These are phyloP conservation scores for Ogataea pini DNA, from an alignment of 805 yeast genomes.

Conservation along the genomic window DNA sequence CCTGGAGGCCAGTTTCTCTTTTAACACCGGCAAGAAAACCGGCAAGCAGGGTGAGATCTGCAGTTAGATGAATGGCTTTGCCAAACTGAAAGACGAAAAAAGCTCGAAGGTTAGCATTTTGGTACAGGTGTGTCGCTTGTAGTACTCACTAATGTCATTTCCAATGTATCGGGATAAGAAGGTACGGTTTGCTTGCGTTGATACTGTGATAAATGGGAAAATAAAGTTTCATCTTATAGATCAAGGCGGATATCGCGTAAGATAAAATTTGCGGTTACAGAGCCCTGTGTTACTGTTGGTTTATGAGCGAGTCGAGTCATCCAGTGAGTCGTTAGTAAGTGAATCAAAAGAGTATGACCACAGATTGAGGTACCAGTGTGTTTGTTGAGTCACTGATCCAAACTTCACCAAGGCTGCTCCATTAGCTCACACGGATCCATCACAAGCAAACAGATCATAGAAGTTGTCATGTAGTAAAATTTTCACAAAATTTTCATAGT, in stretches of 20 bases:
- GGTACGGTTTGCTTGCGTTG: not conserved
- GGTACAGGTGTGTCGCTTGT: not conserved
- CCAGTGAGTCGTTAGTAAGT: no score
- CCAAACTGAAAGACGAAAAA: constrained; percentile 28
- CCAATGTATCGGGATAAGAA: not conserved
- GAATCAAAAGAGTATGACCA: no score
- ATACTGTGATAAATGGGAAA: not conserved
- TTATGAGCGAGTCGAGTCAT: no score
- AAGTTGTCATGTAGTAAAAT: no score
- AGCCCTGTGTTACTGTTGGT: constrained; percentile 6
- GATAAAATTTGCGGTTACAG: constrained; percentile 4
- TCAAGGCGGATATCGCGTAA: not conserved
- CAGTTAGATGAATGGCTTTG: constrained; percentile 55
- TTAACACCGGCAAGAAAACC: constrained; percentile 72
- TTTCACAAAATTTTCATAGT: no score
- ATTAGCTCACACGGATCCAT: no score
- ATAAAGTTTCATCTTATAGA: not conserved
- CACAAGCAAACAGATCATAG: no score
- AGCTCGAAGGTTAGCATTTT: not conserved
- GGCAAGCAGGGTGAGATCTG: constrained; percentile 63
- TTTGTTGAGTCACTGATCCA: no score
- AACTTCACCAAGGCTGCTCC: no score
- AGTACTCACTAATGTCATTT: constrained; percentile 16
- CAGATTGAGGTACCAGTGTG: no score
- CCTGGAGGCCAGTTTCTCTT: constrained; percentile 68